phyloP scores from a whole-genome alignment of 2,329 filamentous ascomycete genomes.

The Aspergillus brunneoviolaceus region DNA sequence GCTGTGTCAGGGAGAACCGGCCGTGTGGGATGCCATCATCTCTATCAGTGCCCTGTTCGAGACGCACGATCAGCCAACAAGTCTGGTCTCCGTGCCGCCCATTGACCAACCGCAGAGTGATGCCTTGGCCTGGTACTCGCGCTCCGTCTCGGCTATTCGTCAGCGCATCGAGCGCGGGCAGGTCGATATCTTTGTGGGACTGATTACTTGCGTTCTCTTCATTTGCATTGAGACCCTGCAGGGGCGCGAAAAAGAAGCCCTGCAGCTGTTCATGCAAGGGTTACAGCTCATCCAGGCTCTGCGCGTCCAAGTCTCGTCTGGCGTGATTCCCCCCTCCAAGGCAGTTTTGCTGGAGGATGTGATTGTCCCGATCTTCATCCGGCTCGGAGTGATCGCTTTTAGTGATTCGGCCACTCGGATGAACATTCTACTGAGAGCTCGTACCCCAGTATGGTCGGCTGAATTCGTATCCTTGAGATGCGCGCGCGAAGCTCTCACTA shows the following conservation, averaged over 20 bases:
- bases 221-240: slow-evolving; percentile 34
- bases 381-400: slow-evolving; percentile 23
- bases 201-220: slow-evolving; percentile 35
- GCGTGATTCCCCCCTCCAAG: slow-evolving; percentile 16
- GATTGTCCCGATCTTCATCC: slow-evolving; percentile 30
- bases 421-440: slow-evolving; percentile 3
- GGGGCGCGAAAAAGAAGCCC: slow-evolving; percentile 25
- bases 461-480: slow-evolving; percentile 13
- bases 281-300: slow-evolving; percentile 24
- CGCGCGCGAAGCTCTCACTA: slow-evolving; percentile 28
- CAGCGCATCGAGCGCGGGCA: slow-evolving; percentile 24
- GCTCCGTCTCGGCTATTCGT: slow-evolving; percentile 28
- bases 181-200: slow-evolving; percentile 26
- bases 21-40: slow-evolving; percentile 42
- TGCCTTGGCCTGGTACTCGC: slow-evolving; percentile 34
- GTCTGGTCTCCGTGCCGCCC: slow-evolving; percentile 8
- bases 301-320: slow-evolving; percentile 17
- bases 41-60: slow-evolving; percentile 40
- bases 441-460: not conserved
- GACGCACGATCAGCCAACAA: slow-evolving; percentile 19
- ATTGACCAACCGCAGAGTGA: slow-evolving; percentile 25
- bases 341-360: slow-evolving; percentile 25
- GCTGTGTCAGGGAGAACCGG: slow-evolving; percentile 35
- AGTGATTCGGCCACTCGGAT: not conserved
- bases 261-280: slow-evolving; percentile 29